Evolutionary conservation across 2,329 filamentous ascomycete species (phyloP).

Genomic region (Fusarium palustre): DNA sequence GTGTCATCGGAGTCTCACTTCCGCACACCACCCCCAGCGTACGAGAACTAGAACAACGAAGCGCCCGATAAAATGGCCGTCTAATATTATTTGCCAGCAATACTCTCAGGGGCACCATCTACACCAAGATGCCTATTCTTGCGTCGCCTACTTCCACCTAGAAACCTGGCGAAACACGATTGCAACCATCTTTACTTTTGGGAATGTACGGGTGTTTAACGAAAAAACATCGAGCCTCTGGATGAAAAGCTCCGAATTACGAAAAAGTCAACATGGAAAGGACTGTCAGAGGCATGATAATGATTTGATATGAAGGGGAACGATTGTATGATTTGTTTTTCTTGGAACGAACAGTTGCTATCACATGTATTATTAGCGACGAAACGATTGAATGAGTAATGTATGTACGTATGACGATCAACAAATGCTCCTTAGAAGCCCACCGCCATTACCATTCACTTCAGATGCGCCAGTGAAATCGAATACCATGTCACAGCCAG

Average conservation of each 20-base stretch:
- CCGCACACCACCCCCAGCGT: slow-evolving; percentile 15
- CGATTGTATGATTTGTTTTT: slow-evolving; percentile 22
- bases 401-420: background rate
- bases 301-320: slow-evolving; percentile 12
- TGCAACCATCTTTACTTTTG: background rate
- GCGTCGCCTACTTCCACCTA: background rate
- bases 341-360: slow-evolving; percentile 14
- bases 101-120: background rate
- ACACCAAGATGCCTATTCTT: background rate
- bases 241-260: slow-evolving; percentile 6
- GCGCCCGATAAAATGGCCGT: background rate
- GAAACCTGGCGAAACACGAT: slow-evolving; percentile 1
- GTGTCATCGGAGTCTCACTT: slow-evolving; percentile 19
- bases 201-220: slow-evolving; percentile 22
- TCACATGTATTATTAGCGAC: slow-evolving; percentile 11
- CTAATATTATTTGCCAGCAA: background rate
- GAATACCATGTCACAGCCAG: background rate
- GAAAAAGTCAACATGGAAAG: slow-evolving; percentile 4
- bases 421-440: background rate
- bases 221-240: slow-evolving; percentile 13
- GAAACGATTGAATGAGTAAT: slow-evolving; percentile 10
- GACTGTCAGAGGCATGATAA: slow-evolving; percentile 16
- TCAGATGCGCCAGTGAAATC: background rate
- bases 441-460: background rate
- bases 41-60: slow-evolving; percentile 21